Conservation (phyloP, 2,329 filamentous ascomycete species). For the Arachnomyces sp. region DNA sequence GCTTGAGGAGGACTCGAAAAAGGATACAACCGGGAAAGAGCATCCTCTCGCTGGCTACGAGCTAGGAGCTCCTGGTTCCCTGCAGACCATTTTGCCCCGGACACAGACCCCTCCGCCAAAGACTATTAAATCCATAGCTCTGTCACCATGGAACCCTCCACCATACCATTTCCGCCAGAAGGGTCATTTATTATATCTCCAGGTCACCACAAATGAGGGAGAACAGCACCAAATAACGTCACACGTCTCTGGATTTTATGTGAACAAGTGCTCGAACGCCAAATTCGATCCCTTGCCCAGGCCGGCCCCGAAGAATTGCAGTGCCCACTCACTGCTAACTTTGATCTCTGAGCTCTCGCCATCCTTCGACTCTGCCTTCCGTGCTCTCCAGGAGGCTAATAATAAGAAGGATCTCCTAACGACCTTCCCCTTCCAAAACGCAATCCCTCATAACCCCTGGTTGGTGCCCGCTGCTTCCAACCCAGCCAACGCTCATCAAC, state of each 20-base stretch:
- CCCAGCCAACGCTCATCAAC: conserved; percentile 59
- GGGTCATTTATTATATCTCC: conserved; percentile 85
- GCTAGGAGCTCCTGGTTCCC: conserved; percentile 59
- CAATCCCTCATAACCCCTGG: conserved; percentile 88
- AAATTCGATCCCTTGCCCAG: conserved; percentile 90
- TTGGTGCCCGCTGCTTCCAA: conserved; percentile 64
- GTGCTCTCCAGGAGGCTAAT: conserved; percentile 73
- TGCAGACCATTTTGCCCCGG: conserved; percentile 64
- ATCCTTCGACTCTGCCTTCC: conserved; percentile 70
- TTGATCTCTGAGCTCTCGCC: conserved; percentile 72
- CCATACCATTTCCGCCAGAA: conserved; percentile 84
- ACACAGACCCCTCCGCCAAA: conserved; percentile 64
- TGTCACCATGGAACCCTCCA: conserved; percentile 94
- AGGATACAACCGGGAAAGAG: conserved; percentile 32
- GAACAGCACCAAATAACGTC: conserved; percentile 91
- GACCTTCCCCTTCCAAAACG: conserved; percentile 92
- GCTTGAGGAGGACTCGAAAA: conserved; percentile 26
- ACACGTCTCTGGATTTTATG: conserved; percentile 89
- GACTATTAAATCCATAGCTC: conserved; percentile 77
- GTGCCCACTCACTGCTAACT: conserved; percentile 76
- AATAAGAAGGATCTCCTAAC: conserved; percentile 78
- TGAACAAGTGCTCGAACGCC: conserved; percentile 90
- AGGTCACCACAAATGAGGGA: conserved; percentile 83
- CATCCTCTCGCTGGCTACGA: conserved; percentile 65
- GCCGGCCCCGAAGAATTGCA: conserved; percentile 64